Conservation (phyloP, 768 basidiomycete genomes). For the Lactarius sp. region DNA sequence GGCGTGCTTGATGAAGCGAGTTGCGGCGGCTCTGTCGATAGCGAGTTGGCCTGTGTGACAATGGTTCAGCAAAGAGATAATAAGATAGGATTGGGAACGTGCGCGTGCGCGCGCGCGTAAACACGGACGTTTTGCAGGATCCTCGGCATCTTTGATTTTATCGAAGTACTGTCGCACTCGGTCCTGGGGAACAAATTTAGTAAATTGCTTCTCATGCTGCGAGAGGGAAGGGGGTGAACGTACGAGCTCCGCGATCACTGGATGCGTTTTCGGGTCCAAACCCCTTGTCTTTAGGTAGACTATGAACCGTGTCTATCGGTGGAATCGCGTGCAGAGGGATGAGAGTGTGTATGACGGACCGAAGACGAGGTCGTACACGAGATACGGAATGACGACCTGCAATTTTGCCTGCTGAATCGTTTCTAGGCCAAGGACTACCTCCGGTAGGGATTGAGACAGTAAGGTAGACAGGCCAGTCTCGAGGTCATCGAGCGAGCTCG, state of each 20-base stretch:
- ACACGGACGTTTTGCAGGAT: conserved; percentile 51
- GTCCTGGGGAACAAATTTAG: conserved; percentile 42
- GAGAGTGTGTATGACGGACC: conserved; percentile 42
- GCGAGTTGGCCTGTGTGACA: conserved; percentile 35
- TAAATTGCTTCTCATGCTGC: background rate
- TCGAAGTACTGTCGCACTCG: conserved; percentile 76
- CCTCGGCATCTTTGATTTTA: conserved; percentile 74
- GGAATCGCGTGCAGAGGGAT: background rate
- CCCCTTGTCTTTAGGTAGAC: conserved; percentile 80
- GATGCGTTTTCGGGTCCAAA: conserved; percentile 73
- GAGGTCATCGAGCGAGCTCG: conserved; percentile 60
- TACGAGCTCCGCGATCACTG: conserved; percentile 70
- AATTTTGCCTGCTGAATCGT: conserved; percentile 78
- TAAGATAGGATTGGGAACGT: background rate
- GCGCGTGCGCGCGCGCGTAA: background rate
- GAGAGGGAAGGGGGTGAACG: conserved; percentile 20
- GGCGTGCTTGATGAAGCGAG: conserved; percentile 80
- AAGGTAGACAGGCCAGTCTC: conserved; percentile 64
- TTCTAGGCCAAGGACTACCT: conserved; percentile 58
- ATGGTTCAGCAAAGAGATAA: background rate
- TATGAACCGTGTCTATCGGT: conserved; percentile 29
- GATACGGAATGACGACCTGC: conserved; percentile 74
- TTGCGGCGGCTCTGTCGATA: conserved; percentile 77
- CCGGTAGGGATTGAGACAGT: conserved; percentile 60
- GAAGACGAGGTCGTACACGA: conserved; percentile 81